Evolutionary conservation across 164 flowering plant species (phyloP), one percentile per base, ranked within the genome.

Genomic region (Magnolia kwangsiensis): DNA sequence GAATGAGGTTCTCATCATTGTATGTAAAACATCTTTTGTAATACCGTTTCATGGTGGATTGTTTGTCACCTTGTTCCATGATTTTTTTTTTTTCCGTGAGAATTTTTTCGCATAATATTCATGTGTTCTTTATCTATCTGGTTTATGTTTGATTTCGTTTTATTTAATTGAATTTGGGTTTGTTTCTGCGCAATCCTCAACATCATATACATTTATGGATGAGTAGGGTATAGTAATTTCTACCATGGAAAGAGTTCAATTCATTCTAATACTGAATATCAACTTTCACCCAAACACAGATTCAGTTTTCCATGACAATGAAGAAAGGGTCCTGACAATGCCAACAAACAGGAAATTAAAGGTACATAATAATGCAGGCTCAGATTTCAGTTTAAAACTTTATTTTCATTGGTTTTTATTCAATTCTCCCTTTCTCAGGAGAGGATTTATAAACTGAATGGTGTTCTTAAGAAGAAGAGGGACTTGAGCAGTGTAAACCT

Each of bases 281-380:
- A 13, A 59, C 63, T 59, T 64, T 19, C 20, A 64, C 19, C 19
- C 19, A 64, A 18, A 7, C 50, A 14, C 58, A 70, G 72, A 27
- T 70, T 49, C 27, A 10, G 58, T 13, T 49, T 49, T 50, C 14
- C 27, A 4, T 29, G 50, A 29, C 6, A 14, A 29, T 64, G 67
- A 19, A 20, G 23, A 64, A 64, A 20, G 19, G 9, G 21, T n/a
- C 45, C 13, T 20, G 58, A 49, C 9, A 21, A n/a, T 70, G 58
- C 14, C 19, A 49, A 70, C 72, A 37, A 20, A 63, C 76, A 27
- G 68, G 67, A 45, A 74, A 20, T 50, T 63, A 37, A 74, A 74
- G 69, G 76, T 74, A 74, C 45, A 29, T 11, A 19, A n/a, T 27
- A 27, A n/a, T n/a, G 58, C 18, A 37, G 0, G 0, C 29, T 8